Conservation (phyloP, 2,329 filamentous ascomycete genomes). For the Nannizziopsis arthrosporioides region DNA sequence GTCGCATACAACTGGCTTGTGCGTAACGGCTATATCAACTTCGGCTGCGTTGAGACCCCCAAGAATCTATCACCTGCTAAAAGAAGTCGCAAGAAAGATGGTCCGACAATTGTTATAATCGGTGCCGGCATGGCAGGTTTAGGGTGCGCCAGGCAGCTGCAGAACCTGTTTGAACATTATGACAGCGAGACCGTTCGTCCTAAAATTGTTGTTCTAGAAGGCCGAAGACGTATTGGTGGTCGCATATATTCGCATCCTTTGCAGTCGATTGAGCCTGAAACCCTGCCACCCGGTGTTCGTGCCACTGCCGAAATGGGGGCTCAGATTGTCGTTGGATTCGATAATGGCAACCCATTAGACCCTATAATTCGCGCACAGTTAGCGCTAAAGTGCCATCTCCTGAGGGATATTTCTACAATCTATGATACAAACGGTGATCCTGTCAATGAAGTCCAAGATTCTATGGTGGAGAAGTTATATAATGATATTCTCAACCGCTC, state of each 20-base stretch:
- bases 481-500: conserved; percentile 90
- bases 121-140: conserved; percentile 92
- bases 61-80: conserved; percentile 29
- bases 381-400: conserved; percentile 69
- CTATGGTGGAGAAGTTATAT: conserved; percentile 79
- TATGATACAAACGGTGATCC: conserved; percentile 58
- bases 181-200: conserved; percentile 57
- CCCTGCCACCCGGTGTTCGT: conserved; percentile 43
- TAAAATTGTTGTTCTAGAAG: conserved; percentile 71
- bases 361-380: conserved; percentile 83
- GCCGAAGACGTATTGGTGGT: conserved; percentile 74
- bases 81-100: conserved; percentile 37
- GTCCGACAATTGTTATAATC: conserved; percentile 71
- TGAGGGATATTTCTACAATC: conserved; percentile 70
- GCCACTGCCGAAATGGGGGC: conserved; percentile 93
- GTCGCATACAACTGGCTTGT: conserved; percentile 88
- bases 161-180: conserved; percentile 74
- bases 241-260: conserved; percentile 78
- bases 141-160: conserved; percentile 80
- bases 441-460: conserved; percentile 67
- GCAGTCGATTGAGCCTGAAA: conserved; percentile 46
- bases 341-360: conserved; percentile 87
- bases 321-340: conserved; percentile 96
- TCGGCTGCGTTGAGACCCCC: conserved; percentile 72
- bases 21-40: conserved; percentile 89